Evolutionary conservation across 1,139 yeast genomes (phyloP).

Genomic region (Scheffersomyces cryptocercus): DNA sequence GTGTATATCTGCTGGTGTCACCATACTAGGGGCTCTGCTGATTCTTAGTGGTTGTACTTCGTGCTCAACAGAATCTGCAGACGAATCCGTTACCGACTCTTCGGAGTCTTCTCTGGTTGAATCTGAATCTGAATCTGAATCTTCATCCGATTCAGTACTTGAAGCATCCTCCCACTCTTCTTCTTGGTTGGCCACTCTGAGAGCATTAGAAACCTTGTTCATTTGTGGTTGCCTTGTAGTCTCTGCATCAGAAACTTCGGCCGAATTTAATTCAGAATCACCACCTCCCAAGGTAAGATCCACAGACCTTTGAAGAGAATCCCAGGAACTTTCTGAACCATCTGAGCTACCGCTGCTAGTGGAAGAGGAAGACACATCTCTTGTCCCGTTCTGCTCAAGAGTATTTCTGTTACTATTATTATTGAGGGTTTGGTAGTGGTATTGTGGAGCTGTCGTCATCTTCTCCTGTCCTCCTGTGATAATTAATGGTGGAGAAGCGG

Average conservation of each 20-base stretch:
- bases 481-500: no score
- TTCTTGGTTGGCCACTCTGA: neutral
- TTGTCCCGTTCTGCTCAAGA: neutral
- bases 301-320: slow-evolving; percentile 36
- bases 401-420: neutral
- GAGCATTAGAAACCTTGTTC: no score
- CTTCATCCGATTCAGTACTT: neutral
- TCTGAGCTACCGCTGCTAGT: slow-evolving; percentile 8
- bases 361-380: slow-evolving; percentile 5
- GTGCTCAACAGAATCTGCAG: neutral
- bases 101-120: slow-evolving; percentile 6
- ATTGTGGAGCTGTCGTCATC: neutral
- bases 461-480: neutral
- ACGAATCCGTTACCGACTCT: neutral
- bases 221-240: neutral
- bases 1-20: neutral
- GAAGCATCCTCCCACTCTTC: slow-evolving; percentile 7
- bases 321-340: slow-evolving; percentile 27
- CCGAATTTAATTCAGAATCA: neutral
- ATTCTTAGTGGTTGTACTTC: slow-evolving; percentile 10
- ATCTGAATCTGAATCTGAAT: neutral
- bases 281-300: slow-evolving; percentile 21
- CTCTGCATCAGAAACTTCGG: neutral
- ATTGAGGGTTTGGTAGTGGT: neutral
- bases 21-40: neutral